Evolutionary conservation across 805 yeast genomes (phyloP).

Genomic region (Starmerella apis): DNA sequence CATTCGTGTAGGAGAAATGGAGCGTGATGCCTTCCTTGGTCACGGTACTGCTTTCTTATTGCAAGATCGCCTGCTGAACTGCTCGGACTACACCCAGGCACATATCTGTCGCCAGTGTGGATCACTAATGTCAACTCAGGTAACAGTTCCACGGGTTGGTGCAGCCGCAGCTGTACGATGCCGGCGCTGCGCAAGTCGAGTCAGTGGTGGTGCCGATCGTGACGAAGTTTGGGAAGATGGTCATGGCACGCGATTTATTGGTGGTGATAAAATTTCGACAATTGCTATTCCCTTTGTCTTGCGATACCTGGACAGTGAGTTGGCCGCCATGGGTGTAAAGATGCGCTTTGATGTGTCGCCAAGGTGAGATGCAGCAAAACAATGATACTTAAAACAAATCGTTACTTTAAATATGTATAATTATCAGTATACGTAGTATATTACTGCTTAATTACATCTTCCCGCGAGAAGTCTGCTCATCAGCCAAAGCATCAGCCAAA

Average conservation of each 20-base stretch:
- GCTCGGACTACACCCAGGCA: constrained; percentile 91
- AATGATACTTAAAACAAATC: too few relatives aligned
- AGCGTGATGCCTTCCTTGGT: constrained; percentile 96
- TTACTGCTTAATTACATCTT: too few relatives aligned
- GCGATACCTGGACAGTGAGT: constrained; percentile 87
- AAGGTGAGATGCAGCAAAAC: constrained; percentile 13
- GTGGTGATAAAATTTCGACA: constrained; percentile 88
- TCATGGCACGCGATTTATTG: constrained; percentile 78
- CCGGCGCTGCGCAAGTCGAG: constrained; percentile 74
- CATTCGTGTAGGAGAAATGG: constrained; percentile 99
- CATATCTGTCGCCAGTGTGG: constrained; percentile 89
- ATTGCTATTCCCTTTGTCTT: constrained; percentile 95
- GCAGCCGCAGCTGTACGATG: constrained; percentile 68
- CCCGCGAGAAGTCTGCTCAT: too few relatives aligned
- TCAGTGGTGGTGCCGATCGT: constrained; percentile 38
- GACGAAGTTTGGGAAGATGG: constrained; percentile 91
- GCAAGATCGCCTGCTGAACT: constrained; percentile 89
- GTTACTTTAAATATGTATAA: background rate
- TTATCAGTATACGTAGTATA: background rate
- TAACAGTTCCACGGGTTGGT: constrained; percentile 85
- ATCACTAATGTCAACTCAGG: constrained; percentile 77
- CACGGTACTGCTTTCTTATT: constrained; percentile 93
- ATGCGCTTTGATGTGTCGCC: constrained; percentile 79
- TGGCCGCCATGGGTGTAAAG: constrained; percentile 95
- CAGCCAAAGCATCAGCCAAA: background rate